Evolutionary conservation across 176 grass and related monocot species (phyloP), one percentile per base, ranked within the genome.

Genomic region (Raddia distichophylla): DNA sequence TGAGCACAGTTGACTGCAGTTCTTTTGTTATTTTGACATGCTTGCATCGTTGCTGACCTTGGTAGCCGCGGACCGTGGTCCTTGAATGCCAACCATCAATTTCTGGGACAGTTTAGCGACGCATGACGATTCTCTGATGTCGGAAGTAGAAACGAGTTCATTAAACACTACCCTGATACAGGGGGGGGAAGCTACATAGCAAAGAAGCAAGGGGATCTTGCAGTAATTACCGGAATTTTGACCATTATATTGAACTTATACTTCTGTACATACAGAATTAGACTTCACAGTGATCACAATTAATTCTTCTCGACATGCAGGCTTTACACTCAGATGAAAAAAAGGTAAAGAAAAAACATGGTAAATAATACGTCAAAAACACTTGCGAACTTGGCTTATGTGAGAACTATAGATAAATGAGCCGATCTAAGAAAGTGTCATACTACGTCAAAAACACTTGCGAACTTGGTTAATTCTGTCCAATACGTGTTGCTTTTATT

Each of bases 201-300:
- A 27, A 27, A 27, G 27, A 27, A 27, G 27, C 27, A 40, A 2
- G 6, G 18, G 60, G 64, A 37, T 37, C 46, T 58, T 48, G 10
- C 1, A 43, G 1, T 45, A 70, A 3, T 56, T 44, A 68, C 53
- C 10, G 5, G 17, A n/a, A 65, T 6, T n/a, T 27, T n/a, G 27
- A 27, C 16, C n/a, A 70, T 72, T 45, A 57, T 19, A 65, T 49
- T 20, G 15, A 18, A 43, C 37, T 72, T 32, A 58, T 10, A 78
- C 43, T 47, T 66, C 18, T 63, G 35, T 78, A 43, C 15, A 87
- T 44, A 19, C 77, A 78, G 14, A 54, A 40, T 10, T 16, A 72
- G n/a, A 32, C 10, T 54, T 59, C 6, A 7, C 19, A 73, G 58
- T 1, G 20, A 37, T 65, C 8, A 73, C 10, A 78, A 58, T 16